Conservation (phyloP, 257 asterid genomes). For the Ophiorrhiza pumila region DNA sequence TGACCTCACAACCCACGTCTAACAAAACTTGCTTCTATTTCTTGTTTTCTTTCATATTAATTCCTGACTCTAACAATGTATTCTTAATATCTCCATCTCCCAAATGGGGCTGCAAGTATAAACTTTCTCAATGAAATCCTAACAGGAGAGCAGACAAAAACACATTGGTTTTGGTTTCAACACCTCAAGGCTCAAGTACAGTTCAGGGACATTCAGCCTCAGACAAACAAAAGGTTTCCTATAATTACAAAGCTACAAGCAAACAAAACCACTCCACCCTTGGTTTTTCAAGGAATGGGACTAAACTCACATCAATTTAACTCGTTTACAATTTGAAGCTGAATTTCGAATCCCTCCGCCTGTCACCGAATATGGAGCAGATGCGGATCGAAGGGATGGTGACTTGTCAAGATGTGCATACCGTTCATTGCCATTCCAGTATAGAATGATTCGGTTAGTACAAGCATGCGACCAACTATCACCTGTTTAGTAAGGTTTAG, state of each 20-base stretch:
- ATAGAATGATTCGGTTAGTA: slow-evolving; percentile 76
- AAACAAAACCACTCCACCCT: slow-evolving; percentile 1
- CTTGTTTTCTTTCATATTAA: background rate
- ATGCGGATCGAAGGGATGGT: slow-evolving; percentile 73
- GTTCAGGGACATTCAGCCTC: background rate
- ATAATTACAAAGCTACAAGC: background rate
- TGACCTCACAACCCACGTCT: background rate
- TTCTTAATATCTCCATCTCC: background rate
- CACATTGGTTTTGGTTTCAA: background rate
- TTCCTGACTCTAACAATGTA: background rate
- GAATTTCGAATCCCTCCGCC: slow-evolving; percentile 71
- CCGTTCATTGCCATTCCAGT: slow-evolving; percentile 86
- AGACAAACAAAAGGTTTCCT: background rate
- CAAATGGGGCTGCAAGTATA: background rate
- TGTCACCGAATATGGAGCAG: slow-evolving; percentile 80
- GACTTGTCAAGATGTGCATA: slow-evolving; percentile 84
- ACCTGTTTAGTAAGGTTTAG: slow-evolving; percentile 45
- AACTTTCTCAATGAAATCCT: background rate
- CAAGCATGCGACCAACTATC: slow-evolving; percentile 99
- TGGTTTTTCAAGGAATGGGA: background rate
- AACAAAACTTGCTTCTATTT: background rate
- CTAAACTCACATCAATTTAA: slow-evolving; percentile 54
- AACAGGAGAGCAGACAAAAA: background rate
- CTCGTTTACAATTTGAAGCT: slow-evolving; percentile 64
- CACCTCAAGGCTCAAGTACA: background rate